Evolutionary conservation across 2,329 filamentous ascomycete genomes (phyloP).

Genomic region (Penicillium sp.): DNA sequence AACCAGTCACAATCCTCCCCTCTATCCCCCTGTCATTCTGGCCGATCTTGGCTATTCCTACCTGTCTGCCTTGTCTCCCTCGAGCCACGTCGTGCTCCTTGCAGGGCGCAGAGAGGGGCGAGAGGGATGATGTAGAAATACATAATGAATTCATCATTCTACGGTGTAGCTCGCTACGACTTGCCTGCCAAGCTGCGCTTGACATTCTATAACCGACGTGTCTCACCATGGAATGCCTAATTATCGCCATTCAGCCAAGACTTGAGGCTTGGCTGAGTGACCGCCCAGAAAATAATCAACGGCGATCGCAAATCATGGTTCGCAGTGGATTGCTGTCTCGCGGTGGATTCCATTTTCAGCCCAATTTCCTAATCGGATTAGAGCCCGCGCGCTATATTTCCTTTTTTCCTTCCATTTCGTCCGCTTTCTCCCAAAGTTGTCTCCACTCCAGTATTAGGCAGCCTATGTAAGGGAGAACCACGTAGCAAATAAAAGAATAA

Average conservation of each 20-base stretch:
- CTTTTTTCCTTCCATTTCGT: background rate
- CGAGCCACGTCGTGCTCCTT: background rate
- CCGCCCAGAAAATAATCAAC: background rate
- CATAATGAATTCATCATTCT: background rate
- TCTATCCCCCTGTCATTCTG: background rate
- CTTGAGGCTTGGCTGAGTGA: background rate
- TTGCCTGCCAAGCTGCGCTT: background rate
- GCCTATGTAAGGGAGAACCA: background rate
- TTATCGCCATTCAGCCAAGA: background rate
- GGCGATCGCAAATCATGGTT: background rate
- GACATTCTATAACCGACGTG: background rate
- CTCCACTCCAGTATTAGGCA: background rate
- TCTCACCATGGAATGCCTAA: background rate
- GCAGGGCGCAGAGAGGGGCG: background rate
- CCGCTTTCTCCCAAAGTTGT: background rate
- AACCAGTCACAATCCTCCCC: background rate
- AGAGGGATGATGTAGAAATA: background rate
- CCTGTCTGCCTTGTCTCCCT: background rate
- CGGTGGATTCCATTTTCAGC: slow-evolving; percentile 9
- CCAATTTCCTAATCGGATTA: background rate
- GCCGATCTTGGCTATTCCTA: background rate
- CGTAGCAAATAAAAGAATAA: background rate
- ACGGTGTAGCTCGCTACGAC: background rate
- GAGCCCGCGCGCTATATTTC: background rate
- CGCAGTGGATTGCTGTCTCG: slow-evolving; percentile 1